Conservation (phyloP, 371 early-diverging fungal genomes). For the Syncephalastrum monosporum region DNA sequence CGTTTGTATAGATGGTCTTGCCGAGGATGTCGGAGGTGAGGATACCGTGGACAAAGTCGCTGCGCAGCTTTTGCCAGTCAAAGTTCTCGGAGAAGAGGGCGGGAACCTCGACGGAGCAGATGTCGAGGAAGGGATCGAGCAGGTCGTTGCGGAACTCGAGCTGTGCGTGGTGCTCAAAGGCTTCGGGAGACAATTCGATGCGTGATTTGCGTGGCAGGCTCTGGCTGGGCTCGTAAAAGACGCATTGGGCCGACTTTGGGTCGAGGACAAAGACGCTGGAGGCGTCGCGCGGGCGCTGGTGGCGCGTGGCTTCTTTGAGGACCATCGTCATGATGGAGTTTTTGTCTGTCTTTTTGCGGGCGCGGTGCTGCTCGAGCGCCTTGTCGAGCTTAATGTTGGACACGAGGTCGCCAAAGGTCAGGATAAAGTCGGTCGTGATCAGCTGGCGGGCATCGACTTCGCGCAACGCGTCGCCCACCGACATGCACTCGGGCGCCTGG, state of each 20-base stretch:
- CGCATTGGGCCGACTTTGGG: conserved; percentile 70
- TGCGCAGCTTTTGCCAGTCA: conserved; percentile 91
- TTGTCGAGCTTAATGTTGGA: conserved; percentile 83
- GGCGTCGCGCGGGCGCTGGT: conserved; percentile 69
- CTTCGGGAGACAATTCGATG: conserved; percentile 62
- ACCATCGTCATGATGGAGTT: conserved; percentile 96
- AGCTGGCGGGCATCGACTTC: conserved; percentile 85
- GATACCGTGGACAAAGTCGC: conserved; percentile 91
- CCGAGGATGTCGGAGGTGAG: conserved; percentile 87
- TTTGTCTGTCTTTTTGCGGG: conserved; percentile 68
- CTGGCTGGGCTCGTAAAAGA: conserved; percentile 78
- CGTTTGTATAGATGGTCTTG: conserved; percentile 84
- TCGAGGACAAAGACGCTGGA: conserved; percentile 86
- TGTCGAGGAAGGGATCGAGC: conserved; percentile 91
- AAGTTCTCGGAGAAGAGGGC: conserved; percentile 96
- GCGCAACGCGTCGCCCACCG: conserved; percentile 94
- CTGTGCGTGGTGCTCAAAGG: conserved; percentile 67
- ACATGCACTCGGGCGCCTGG: conserved; percentile 73
- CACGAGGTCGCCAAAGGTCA: conserved; percentile 89
- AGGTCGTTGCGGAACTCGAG: conserved; percentile 84
- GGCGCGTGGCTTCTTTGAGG: conserved; percentile 61
- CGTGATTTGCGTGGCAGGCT: conserved; percentile 61
- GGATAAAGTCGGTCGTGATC: conserved; percentile 86
- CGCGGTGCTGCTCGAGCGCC: conserved; percentile 78
- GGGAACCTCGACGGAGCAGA: conserved; percentile 93